Conservation (phyloP, 805 yeast species). For the Jamesozyma jinghongensis region DNA sequence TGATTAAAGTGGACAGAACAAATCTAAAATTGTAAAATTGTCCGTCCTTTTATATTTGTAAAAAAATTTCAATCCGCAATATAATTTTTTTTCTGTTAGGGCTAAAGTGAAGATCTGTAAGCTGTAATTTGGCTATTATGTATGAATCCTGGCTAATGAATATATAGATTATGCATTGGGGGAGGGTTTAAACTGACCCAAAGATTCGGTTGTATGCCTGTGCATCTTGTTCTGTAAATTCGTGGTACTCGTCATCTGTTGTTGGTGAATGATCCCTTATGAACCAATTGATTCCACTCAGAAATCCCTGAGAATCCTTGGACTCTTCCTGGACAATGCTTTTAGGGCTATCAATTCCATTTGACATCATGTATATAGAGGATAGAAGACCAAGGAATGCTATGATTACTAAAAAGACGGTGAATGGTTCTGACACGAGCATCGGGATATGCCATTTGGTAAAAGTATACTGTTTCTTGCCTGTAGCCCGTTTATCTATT, state of each 20-base stretch:
- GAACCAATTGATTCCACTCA: conserved; percentile 17
- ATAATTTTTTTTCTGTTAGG: not conserved
- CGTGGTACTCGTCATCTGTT: not conserved
- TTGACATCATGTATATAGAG: not conserved
- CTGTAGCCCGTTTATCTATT: not conserved
- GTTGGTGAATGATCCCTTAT: conserved; percentile 8
- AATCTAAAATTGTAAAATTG: not conserved
- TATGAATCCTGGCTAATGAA: no score
- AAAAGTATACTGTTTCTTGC: not conserved
- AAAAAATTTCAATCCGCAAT: no score
- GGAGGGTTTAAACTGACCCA: conserved; percentile 3
- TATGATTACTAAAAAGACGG: not conserved
- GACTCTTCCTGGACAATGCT: no score
- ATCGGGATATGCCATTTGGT: not conserved
- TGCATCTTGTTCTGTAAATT: conserved; percentile 1
- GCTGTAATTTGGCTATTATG: no score
- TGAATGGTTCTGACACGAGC: conserved; percentile 2
- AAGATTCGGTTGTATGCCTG: conserved; percentile 19
- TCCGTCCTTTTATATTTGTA: not conserved
- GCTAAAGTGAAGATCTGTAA: not conserved
- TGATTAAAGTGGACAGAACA: no score
- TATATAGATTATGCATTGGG: no score
- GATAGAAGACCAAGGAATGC: not conserved
- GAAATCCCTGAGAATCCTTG: no score
- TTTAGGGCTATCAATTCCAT: no score